phyloP scores from a whole-genome alignment of 495 filamentous ascomycete species.

The Podospora conica region DNA sequence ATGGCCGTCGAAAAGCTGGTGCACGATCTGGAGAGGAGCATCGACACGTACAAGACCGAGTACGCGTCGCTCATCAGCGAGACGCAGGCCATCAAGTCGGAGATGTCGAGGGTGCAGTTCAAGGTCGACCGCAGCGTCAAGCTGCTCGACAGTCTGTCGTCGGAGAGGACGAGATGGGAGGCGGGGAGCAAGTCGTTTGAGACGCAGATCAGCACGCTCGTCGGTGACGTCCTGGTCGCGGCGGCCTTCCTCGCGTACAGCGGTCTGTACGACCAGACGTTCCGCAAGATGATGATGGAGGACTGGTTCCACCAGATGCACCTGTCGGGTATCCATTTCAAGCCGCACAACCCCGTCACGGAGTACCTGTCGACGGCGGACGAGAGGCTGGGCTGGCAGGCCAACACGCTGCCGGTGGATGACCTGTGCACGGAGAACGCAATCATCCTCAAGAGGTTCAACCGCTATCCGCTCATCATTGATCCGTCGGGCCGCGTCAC shows the following conservation, averaged over 20 bases:
- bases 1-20: slow-evolving; percentile 88
- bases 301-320: slow-evolving; percentile 92
- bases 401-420: slow-evolving; percentile 92
- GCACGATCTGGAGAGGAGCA: slow-evolving; percentile 74
- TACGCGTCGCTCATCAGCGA: slow-evolving; percentile 95
- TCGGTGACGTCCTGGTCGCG: slow-evolving; percentile 90
- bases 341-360: slow-evolving; percentile 86
- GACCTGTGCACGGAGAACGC: slow-evolving; percentile 98
- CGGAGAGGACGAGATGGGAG: slow-evolving; percentile 89
- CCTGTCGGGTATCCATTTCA: slow-evolving; percentile 85
- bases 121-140: slow-evolving; percentile 96
- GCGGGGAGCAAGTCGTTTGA: slow-evolving; percentile 96
- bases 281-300: slow-evolving; percentile 94
- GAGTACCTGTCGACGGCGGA: slow-evolving; percentile 97
- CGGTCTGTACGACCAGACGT: slow-evolving; percentile 95
- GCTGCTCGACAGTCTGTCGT: slow-evolving; percentile 88
- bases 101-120: slow-evolving; percentile 93
- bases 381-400: slow-evolving; percentile 90
- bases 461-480: slow-evolving; percentile 96
- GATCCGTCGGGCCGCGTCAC: slow-evolving; percentile 91
- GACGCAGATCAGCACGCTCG: slow-evolving; percentile 91
- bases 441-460: slow-evolving; percentile 94
- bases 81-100: slow-evolving; percentile 92
- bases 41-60: slow-evolving; percentile 93
- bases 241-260: slow-evolving; percentile 97